These are phyloP conservation scores for Cladophialophora exuberans DNA, from an alignment of 2,329 filamentous ascomycete genomes.

Conservation along the genomic window DNA sequence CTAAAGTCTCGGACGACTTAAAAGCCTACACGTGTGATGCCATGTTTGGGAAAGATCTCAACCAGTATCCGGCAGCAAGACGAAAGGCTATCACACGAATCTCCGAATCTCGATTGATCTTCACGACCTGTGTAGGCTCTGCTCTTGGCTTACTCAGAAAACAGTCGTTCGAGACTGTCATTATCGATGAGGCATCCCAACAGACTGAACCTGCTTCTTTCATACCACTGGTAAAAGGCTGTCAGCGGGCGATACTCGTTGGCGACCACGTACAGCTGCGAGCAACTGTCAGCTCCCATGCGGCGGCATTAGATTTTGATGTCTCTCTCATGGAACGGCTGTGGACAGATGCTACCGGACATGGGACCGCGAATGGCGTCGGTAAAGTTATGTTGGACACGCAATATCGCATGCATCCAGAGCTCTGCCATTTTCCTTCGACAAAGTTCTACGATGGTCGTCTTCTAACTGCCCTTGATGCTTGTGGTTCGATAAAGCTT, in stretches of 20 bases:
- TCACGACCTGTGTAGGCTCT: constrained; percentile 51
- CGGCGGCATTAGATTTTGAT: constrained; percentile 42
- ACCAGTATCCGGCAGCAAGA: constrained; percentile 31
- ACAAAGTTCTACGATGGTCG: constrained; percentile 45
- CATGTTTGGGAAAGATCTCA: constrained; percentile 42
- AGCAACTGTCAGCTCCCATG: constrained; percentile 46
- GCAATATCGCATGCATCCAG: constrained; percentile 50
- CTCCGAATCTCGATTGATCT: constrained; percentile 44
- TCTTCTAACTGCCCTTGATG: constrained; percentile 38
- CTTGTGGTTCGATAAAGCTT: constrained; percentile 8
- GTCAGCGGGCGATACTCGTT: constrained; percentile 46
- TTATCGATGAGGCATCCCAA: constrained; percentile 54
- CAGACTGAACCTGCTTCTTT: constrained; percentile 49
- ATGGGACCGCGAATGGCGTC: constrained; percentile 8
- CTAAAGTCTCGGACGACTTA: constrained; percentile 42
- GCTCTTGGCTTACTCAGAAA: constrained; percentile 47
- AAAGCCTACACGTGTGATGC: constrained; percentile 43
- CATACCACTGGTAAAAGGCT: constrained; percentile 38
- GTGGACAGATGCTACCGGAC: constrained; percentile 35
- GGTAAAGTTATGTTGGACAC: constrained; percentile 48
- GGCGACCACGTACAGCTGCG: constrained; percentile 54
- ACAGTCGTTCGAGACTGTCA: constrained; percentile 36
- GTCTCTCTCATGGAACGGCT: constrained; percentile 50
- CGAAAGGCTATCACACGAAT: constrained; percentile 45
- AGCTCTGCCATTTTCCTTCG: constrained; percentile 47